These are phyloP conservation scores for Clarireedia hainanense DNA, from an alignment of 2,329 filamentous ascomycete species.

Conservation along the genomic window DNA sequence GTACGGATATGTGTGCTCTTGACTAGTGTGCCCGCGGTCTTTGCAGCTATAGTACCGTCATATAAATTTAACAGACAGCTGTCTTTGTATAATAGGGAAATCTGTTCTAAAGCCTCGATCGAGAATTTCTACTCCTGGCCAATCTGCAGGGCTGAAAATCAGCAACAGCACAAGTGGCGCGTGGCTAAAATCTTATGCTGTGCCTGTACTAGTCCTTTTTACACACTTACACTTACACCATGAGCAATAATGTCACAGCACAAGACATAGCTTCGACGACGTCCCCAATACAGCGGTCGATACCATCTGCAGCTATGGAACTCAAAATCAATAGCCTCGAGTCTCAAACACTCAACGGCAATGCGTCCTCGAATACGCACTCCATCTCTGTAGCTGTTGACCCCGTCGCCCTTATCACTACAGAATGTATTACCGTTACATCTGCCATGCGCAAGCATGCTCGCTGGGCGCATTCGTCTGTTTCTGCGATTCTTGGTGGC, in stretches of 20 bases:
- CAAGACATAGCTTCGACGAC: slow-evolving; percentile 14
- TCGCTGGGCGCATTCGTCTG: slow-evolving; percentile 90
- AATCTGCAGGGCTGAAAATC: background rate
- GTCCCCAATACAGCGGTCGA: slow-evolving; percentile 11
- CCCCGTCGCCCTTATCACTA: slow-evolving; percentile 87
- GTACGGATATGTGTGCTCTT: slow-evolving; percentile 9
- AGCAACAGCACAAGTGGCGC: background rate
- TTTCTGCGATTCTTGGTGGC: slow-evolving; percentile 88
- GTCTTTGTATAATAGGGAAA: background rate
- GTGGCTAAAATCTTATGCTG: slow-evolving; percentile 4
- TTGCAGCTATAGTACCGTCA: background rate
- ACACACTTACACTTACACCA: slow-evolving; percentile 13
- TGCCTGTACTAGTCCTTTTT: slow-evolving; percentile 1
- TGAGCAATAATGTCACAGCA: slow-evolving; percentile 25
- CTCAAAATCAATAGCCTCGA: slow-evolving; percentile 5
- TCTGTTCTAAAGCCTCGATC: background rate
- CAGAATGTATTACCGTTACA: slow-evolving; percentile 97
- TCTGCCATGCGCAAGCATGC: slow-evolving; percentile 97
- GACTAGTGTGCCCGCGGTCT: background rate
- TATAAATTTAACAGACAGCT: background rate
- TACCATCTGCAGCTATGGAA: slow-evolving; percentile 10
- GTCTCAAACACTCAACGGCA: slow-evolving; percentile 14
- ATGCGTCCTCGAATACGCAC: slow-evolving; percentile 16
- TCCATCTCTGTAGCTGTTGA: slow-evolving; percentile 75
- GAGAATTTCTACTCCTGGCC: background rate